Evolutionary conservation across 768 basidiomycete species (phyloP), one percentile per base, ranked within the genome.

Genomic region (Psilocybe azurescens): DNA sequence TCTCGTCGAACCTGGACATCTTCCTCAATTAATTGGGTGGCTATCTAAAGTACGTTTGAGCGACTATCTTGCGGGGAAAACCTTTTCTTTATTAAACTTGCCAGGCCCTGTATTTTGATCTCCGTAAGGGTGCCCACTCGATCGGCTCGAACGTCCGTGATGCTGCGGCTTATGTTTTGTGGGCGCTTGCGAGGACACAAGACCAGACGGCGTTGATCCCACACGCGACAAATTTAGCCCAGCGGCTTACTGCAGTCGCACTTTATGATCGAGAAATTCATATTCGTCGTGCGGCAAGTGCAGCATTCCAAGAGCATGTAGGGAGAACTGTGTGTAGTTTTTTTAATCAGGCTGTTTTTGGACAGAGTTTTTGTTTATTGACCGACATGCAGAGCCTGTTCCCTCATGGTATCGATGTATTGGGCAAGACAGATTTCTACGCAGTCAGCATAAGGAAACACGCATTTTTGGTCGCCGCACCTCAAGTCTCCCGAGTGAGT

Each of bases 281-380:
- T 63, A 95, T 99, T 58, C 85, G 97, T 28, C 80, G 97, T 66
- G 97, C 97, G 13, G 96, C 96, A 11, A 99, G 97, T 74, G 97
- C 97, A 16, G 94, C 96, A 11, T 99, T 94, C 73, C 97, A 99
- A 75, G 97, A 99, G 77, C 90, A 91, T 70, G 97, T 98, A 41
- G 97, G 97, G 11, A 81, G 97, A 71, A 90, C 91, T 78, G 97
- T 97, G 70, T 74, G 89, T 74, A 29, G 51, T 56, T 10, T 47
- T 7, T 46, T 48, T 46, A 18, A 46, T 33, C 55, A 53, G 53
- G 14, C 36, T 56, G 5, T 49, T 46, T 56, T 56, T 52, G 44
- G 46, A 16, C 54, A 52, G 11, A 6, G 44, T 56, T 53, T 14
- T 52, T 33, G 2, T 14, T 13, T 64, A 67, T 64, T 56, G 58